phyloP scores from a whole-genome alignment of 352 stramenopile species.

The Globisporangium megalacanthum region DNA sequence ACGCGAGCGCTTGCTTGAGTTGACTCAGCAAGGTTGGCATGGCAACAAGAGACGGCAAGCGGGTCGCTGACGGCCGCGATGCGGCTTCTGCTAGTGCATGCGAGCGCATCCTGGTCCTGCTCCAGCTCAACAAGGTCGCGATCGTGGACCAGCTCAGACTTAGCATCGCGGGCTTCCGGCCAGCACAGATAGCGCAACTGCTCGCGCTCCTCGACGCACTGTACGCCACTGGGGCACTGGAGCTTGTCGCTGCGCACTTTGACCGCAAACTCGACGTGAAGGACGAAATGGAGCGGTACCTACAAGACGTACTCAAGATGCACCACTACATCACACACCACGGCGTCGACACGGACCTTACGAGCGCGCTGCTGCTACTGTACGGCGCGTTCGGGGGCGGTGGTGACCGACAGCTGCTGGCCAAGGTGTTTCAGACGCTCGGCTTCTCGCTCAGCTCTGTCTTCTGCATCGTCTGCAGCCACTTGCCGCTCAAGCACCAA shows the following conservation, averaged over 20 bases:
- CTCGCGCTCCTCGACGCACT: slow-evolving; percentile 21
- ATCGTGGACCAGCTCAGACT: slow-evolving; percentile 29
- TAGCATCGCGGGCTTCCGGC: slow-evolving; percentile 35
- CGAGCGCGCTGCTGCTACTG: slow-evolving; percentile 27
- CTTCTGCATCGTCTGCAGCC: slow-evolving; percentile 34
- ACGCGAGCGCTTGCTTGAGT: no score
- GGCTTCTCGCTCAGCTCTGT: slow-evolving; percentile 21
- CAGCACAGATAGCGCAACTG: slow-evolving; percentile 36
- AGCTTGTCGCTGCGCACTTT: slow-evolving; percentile 29
- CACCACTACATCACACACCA: slow-evolving; percentile 43
- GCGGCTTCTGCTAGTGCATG: background rate
- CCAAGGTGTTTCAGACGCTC: slow-evolving; percentile 52
- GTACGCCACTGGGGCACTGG: slow-evolving; percentile 1
- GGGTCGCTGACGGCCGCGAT: background rate
- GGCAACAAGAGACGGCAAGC: background rate
- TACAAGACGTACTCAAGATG: slow-evolving; percentile 53
- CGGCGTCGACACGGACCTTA: slow-evolving; percentile 21
- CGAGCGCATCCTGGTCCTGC: slow-evolving; percentile 30
- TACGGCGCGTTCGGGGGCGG: slow-evolving; percentile 36
- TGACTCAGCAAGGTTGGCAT: background rate
- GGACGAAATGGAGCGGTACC: slow-evolving; percentile 53
- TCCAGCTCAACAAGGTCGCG: slow-evolving; percentile 30
- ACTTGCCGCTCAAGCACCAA: slow-evolving; percentile 37
- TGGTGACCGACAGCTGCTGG: slow-evolving; percentile 35
- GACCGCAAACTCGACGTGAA: slow-evolving; percentile 51